phyloP scores from a whole-genome alignment of 306 rosid genomes.

The Gillenia trifoliata region DNA sequence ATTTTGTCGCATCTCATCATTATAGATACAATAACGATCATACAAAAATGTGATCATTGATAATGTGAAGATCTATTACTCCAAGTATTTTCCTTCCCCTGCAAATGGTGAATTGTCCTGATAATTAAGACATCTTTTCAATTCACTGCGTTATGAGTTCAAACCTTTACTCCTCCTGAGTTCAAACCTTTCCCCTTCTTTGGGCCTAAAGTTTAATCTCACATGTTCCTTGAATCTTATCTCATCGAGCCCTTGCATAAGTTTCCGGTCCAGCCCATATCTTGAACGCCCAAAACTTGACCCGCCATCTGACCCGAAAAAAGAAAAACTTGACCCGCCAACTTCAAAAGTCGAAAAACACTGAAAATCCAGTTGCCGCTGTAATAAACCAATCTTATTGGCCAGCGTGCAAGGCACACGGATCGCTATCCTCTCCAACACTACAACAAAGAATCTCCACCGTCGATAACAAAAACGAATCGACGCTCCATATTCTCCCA shows the following conservation, averaged over 20 bases:
- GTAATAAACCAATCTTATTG: not conserved
- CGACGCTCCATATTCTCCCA: not conserved
- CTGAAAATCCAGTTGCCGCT: not conserved
- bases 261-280: not conserved
- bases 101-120: not conserved
- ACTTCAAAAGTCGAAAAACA: not conserved
- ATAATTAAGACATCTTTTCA: too few relatives aligned
- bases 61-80: not conserved
- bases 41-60: too few relatives aligned
- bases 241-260: not conserved
- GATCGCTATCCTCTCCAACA: not conserved
- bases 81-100: not conserved
- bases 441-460: not conserved
- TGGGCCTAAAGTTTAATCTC: not conserved
- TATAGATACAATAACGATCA: too few relatives aligned
- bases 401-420: not conserved
- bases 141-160: too few relatives aligned
- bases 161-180: not conserved
- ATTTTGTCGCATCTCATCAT: too few relatives aligned
- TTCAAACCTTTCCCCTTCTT: not conserved
- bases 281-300: not conserved
- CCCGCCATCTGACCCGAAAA: not conserved
- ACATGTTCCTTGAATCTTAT: not conserved
- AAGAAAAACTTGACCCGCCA: not conserved
- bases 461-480: not conserved